Conservation (phyloP, 2,329 filamentous ascomycete species). For the Lecanicillium sp. region DNA sequence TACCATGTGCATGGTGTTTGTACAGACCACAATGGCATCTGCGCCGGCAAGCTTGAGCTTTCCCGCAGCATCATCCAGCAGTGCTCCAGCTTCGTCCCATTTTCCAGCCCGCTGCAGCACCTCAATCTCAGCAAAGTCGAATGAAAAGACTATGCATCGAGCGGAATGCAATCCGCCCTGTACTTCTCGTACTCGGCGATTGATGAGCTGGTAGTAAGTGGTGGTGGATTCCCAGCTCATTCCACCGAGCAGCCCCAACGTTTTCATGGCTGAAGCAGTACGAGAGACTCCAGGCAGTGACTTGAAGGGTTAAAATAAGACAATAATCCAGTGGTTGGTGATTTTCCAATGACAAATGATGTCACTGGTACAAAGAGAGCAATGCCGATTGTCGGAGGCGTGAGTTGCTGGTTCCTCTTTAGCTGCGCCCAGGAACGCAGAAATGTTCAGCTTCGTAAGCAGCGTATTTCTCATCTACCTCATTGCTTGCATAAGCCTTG, state of each 20-base stretch:
- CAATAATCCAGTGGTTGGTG: too few species aligned
- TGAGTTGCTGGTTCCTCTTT: too few species aligned
- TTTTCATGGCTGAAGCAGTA: slow-evolving; percentile 14
- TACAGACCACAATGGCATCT: slow-evolving; percentile 15
- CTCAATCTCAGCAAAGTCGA: slow-evolving; percentile 17
- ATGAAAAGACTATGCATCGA: slow-evolving; percentile 14
- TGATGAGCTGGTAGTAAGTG: slow-evolving; percentile 18
- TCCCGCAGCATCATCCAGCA: slow-evolving; percentile 12
- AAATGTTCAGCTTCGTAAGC: too few species aligned
- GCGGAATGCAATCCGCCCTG: slow-evolving; percentile 16
- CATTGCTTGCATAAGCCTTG: too few species aligned
- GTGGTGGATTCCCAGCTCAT: slow-evolving; percentile 20
- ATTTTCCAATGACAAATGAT: too few species aligned
- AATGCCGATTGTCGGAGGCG: too few species aligned
- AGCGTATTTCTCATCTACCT: too few species aligned
- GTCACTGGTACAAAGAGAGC: too few species aligned
- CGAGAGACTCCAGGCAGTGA: too few species aligned
- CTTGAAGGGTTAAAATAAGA: too few species aligned
- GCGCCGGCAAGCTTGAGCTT: slow-evolving; percentile 14
- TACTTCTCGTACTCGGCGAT: slow-evolving; percentile 14
- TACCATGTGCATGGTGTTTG: slow-evolving; percentile 18
- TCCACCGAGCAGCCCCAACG: slow-evolving; percentile 16
- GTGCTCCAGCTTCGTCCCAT: slow-evolving; percentile 11
- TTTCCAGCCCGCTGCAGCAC: slow-evolving; percentile 10
- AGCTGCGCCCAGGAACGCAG: too few species aligned